Percentiles rank a stretch among this genome's conserved stretches.
These are phyloP conservation scores for Fusarium newnesense DNA, from an alignment of 2,329 filamentous ascomycete species.

Conservation along the genomic window DNA sequence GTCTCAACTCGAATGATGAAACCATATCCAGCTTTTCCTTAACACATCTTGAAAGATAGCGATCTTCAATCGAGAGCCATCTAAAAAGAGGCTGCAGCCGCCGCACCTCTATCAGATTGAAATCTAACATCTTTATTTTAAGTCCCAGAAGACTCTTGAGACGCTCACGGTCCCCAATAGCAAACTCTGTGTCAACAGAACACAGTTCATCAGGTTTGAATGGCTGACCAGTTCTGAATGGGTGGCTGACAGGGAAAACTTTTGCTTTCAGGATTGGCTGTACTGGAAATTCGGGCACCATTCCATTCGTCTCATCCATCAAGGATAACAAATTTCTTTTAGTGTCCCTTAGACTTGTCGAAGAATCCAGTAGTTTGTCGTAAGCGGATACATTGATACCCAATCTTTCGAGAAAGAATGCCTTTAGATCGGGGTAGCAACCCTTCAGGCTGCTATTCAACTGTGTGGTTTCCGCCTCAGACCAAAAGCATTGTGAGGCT, in stretches of 20 bases:
- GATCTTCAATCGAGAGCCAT: constrained; percentile 17
- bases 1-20: neutral
- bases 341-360: neutral
- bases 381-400: constrained; percentile 10
- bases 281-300: neutral
- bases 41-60: constrained; percentile 16
- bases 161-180: constrained; percentile 22
- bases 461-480: constrained; percentile 1
- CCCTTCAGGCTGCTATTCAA: constrained; percentile 1
- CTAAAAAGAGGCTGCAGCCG: constrained; percentile 10
- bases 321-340: constrained; percentile 5
- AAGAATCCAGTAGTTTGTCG: constrained; percentile 16
- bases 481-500: constrained; percentile 22
- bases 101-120: constrained; percentile 7
- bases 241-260: constrained; percentile 10
- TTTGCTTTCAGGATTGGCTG: constrained; percentile 15
- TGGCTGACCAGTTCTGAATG: neutral
- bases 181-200: constrained; percentile 3
- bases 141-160: neutral
- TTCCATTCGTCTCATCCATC: neutral
- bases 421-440: neutral
- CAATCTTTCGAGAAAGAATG: constrained; percentile 21
- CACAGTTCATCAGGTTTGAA: neutral
- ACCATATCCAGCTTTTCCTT: neutral
- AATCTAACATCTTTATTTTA: constrained; percentile 6